These are phyloP conservation scores for Pestalotiopsis sp. DNA, from an alignment of 2,329 filamentous ascomycete species.

Conservation along the genomic window DNA sequence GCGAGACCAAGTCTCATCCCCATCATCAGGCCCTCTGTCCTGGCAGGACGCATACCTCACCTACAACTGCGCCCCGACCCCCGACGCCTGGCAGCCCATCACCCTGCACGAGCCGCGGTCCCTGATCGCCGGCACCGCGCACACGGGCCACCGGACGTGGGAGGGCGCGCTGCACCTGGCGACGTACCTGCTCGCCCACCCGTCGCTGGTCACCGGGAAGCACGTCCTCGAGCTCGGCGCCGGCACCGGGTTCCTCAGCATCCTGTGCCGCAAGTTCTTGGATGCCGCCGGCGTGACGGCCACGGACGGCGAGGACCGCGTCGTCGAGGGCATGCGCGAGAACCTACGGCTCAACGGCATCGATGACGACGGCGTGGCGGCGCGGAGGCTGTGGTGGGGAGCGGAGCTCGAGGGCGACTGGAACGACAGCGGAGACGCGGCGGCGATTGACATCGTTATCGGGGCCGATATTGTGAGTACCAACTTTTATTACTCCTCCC, in stretches of 20 bases:
- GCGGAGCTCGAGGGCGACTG: background rate
- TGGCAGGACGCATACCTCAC: constrained; percentile 66
- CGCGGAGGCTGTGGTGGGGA: background rate
- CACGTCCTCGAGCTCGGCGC: constrained; percentile 66
- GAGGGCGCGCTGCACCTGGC: constrained; percentile 68
- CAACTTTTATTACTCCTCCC: no score
- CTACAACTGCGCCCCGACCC: constrained; percentile 47
- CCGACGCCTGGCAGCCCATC: constrained; percentile 36
- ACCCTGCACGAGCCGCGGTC: constrained; percentile 58
- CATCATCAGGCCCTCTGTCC: constrained; percentile 34
- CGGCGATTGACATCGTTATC: constrained; percentile 63
- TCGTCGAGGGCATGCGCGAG: constrained; percentile 53
- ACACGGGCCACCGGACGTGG: constrained; percentile 71
- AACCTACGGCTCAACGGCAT: constrained; percentile 55
- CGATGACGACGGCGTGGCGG: background rate
- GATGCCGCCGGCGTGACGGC: constrained; percentile 54
- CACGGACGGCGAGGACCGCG: constrained; percentile 64
- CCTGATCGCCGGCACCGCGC: constrained; percentile 58
- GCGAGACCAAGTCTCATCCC: constrained; percentile 41
- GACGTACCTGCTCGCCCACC: constrained; percentile 57
- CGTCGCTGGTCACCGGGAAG: constrained; percentile 49
- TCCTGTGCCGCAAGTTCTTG: constrained; percentile 64
- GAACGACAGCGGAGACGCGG: constrained; percentile 35
- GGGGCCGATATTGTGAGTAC: constrained; percentile 66
- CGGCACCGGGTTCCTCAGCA: constrained; percentile 67